Evolutionary conservation across 208 protist genomes (phyloP).

Genomic region (Crithidia bombi): DNA sequence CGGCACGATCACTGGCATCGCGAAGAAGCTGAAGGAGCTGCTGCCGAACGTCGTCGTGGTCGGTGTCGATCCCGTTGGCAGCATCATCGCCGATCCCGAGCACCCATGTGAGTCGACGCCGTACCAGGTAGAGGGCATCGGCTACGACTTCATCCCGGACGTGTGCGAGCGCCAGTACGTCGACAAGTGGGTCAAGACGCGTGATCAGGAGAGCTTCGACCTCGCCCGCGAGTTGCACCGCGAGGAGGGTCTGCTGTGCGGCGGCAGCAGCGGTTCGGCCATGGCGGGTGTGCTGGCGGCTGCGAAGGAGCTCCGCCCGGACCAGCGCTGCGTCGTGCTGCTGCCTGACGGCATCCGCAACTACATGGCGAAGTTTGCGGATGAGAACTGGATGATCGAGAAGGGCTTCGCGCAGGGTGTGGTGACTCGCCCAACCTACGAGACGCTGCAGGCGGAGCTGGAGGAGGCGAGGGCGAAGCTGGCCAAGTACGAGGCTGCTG

Average conservation of each 20-base stretch:
- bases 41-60: slow-evolving; percentile 89
- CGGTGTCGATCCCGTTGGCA: slow-evolving; percentile 96
- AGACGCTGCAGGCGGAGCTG: slow-evolving; percentile 62
- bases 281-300: slow-evolving; percentile 91
- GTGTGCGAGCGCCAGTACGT: slow-evolving; percentile 93
- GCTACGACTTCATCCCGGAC: slow-evolving; percentile 98
- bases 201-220: slow-evolving; percentile 94
- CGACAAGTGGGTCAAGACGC: slow-evolving; percentile 94
- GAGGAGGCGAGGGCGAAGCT: slow-evolving; percentile 64
- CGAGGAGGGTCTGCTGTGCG: slow-evolving; percentile 96
- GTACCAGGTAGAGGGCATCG: slow-evolving; percentile 98
- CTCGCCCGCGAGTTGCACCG: slow-evolving; percentile 93
- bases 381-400: slow-evolving; percentile 96
- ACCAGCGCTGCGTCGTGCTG: slow-evolving; percentile 94
- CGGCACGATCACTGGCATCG: slow-evolving; percentile 96
- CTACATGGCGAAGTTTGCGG: slow-evolving; percentile 97
- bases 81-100: slow-evolving; percentile 94
- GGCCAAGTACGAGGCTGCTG: slow-evolving; percentile 57
- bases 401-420: slow-evolving; percentile 88
- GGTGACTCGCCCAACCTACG: slow-evolving; percentile 81
- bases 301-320: slow-evolving; percentile 89
- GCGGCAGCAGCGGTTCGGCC: slow-evolving; percentile 94
- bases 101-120: slow-evolving; percentile 32
- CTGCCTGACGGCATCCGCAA: slow-evolving; percentile 97
- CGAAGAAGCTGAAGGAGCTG: slow-evolving; percentile 70